Base-by-base conservation (phyloP, 2,329 filamentous ascomycete genomes). In the Septoria linicola region DNA sequence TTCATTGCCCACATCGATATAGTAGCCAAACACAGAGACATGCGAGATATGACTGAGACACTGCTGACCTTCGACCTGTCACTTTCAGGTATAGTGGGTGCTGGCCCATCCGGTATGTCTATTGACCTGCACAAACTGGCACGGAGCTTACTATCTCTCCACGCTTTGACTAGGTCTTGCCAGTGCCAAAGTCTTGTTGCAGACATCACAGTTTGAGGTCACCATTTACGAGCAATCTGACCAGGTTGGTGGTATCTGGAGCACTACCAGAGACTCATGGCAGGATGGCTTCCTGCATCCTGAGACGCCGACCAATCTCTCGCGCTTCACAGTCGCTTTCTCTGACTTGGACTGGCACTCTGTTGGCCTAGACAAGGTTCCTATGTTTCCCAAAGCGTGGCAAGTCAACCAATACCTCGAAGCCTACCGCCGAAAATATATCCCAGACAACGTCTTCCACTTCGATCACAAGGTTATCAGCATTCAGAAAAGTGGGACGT, bases 191-290 rank as follows among this genome's bases (percentile, higher is more conserved):
- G 86, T 84, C 0, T 75, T 93, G 21, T 75, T 89, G 7, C 63
- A 55, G 76, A 83, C 69, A 76, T 67, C 70, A 2, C 72, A 74
- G 4, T 91, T 88, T 70, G 72, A 76, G 4, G 84, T 92, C 41
- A 85, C 81, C 2, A 68, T 95, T 19, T 88, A 86, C 62, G 89
- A 95, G 41, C 72, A 78, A 13, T 78, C 83, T 40, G 64, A 76
- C 27, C 77, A 80, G 32, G 76, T 92, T 13, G 89, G 88, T 8
- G 89, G 89, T 0, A 79, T 93, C n/a, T 95, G 89, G 89, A 84
- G 85, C 3, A 60, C 68, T 10, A 59, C 63, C 13, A 62, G 64
- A 35, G 17, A 50, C 6, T 57, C 59, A 5, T 36, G 49, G 11
- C 13, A 49, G 48, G 30, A 71, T 73, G 81, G 86, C 55, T 85